A percentile compares a stretch with the other conserved stretches of the same genome.
These are phyloP conservation scores for Inga oerstediana DNA, from an alignment of 306 rosid species.

Conservation along the genomic window DNA sequence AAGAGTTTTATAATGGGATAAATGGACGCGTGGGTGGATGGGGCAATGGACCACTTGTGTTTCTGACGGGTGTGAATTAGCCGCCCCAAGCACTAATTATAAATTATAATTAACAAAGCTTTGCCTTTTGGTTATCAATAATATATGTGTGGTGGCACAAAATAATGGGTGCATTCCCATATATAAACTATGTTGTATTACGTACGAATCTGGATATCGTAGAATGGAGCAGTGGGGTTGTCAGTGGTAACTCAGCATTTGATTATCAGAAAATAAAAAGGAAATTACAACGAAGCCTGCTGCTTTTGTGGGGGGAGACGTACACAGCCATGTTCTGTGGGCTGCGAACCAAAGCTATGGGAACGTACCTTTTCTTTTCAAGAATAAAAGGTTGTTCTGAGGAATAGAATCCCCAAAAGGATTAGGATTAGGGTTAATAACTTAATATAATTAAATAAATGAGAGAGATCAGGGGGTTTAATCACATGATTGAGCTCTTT, in stretches of 20 bases:
- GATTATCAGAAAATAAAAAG: neutral
- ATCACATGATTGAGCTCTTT: neutral
- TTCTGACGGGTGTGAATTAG: neutral
- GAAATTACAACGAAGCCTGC: neutral
- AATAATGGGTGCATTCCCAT: neutral
- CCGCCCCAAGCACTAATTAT: neutral
- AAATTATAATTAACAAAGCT: neutral
- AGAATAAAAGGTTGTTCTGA: neutral
- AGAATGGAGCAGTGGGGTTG: no score
- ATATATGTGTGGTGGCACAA: neutral
- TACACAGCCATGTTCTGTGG: neutral
- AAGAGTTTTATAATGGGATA: neutral
- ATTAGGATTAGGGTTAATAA: neutral
- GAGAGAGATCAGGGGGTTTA: neutral
- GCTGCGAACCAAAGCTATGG: neutral
- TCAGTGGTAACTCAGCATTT: no score
- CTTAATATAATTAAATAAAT: neutral
- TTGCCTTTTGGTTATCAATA: neutral
- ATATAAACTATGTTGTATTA: no score
- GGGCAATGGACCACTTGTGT: neutral
- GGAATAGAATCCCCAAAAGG: neutral
- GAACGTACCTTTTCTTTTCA: neutral
- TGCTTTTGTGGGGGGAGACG: neutral
- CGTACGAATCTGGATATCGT: neutral
- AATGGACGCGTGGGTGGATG: neutral